These are phyloP conservation scores for Phytomonas sp. DNA, from an alignment of 208 protist species.

Conservation along the genomic window DNA sequence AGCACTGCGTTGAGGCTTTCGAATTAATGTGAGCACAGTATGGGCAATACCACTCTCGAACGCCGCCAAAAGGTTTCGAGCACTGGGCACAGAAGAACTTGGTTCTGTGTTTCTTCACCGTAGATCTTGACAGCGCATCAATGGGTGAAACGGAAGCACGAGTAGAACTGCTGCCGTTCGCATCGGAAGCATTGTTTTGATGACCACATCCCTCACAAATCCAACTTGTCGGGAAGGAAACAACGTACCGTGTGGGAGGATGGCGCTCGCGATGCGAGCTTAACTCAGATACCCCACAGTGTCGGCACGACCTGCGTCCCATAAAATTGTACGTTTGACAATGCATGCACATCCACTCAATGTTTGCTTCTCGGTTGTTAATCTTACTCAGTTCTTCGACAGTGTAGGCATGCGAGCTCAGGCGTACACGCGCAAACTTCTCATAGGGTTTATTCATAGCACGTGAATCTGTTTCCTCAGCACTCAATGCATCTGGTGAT, in stretches of 20 bases:
- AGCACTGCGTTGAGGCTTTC: constrained; percentile 42
- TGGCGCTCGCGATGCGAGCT: constrained; percentile 30
- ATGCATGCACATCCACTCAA: constrained; percentile 53
- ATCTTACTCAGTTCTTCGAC: constrained; percentile 7
- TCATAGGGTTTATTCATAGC: constrained; percentile 21
- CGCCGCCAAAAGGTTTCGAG: constrained; percentile 35
- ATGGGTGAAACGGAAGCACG: background rate
- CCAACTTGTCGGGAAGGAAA: constrained; percentile 56
- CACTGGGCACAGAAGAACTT: constrained; percentile 63
- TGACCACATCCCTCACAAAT: constrained; percentile 40
- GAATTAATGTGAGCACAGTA: constrained; percentile 60
- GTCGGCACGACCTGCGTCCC: constrained; percentile 21
- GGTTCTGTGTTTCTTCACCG: constrained; percentile 6
- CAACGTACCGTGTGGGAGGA: constrained; percentile 54
- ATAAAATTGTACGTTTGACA: constrained; percentile 57
- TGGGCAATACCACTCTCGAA: constrained; percentile 64
- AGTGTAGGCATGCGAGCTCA: background rate
- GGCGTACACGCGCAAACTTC: constrained; percentile 28
- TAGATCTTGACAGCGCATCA: background rate
- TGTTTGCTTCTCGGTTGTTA: background rate
- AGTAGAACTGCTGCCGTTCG: background rate
- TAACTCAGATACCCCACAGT: constrained; percentile 29
- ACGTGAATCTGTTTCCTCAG: constrained; percentile 20
- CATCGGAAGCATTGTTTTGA: constrained; percentile 12
- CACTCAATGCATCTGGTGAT: background rate